Evolutionary conservation across 1,284 basidiomycete species (phyloP), one percentile per base, ranked within the genome.

Genomic region (Agroathelia rolfsii): DNA sequence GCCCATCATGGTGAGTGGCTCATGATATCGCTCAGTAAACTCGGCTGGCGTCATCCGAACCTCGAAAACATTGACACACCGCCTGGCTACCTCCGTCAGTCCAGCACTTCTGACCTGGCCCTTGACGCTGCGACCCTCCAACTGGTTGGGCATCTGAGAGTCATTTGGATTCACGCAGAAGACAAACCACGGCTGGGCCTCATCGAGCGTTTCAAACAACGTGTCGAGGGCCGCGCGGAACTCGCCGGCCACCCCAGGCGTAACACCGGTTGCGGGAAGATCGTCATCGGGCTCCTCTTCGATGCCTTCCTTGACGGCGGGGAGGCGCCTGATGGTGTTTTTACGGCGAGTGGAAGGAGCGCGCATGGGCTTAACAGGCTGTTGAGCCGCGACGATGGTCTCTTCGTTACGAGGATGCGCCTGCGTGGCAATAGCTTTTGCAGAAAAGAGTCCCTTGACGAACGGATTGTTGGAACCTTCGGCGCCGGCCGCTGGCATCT

Each of bases 111-210:
- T 72, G 34, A 96, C 80, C 59, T 97, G 94, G 0, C 86, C 84
- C 55, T 94, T 95, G 38, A 97, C 79, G 18, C 82, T 80, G 21
- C 89, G 70, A 3, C 87, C 86, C 60, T 98, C 94, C 36, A 95
- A 63, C 55, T 97, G 92, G 51, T 90, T 89, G 18, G 92, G 87
- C 12, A 96, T 61, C 53, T 95, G 90, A 12, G 86, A 83, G 59
- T 96, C 92, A 52, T 97, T 97, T 7, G 92, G 90, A 46, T 88
- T 90, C 42, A 97, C 56, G 50, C 89, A 95, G 56, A 95, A 85
- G 4, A 95, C 71, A 49, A 82, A 85, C 93, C 93, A 97, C 1
- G 78, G 64, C 59, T 95, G 88, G 9, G 87, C 83, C 44, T 95
- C 92, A 36, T 85, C 79, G 13, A 97, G 65, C 0, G 89, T 93